These are phyloP conservation scores for Asterella californica DNA, from an alignment of 225 moss, liverwort and hornwort genomes.

Conservation along the genomic window DNA sequence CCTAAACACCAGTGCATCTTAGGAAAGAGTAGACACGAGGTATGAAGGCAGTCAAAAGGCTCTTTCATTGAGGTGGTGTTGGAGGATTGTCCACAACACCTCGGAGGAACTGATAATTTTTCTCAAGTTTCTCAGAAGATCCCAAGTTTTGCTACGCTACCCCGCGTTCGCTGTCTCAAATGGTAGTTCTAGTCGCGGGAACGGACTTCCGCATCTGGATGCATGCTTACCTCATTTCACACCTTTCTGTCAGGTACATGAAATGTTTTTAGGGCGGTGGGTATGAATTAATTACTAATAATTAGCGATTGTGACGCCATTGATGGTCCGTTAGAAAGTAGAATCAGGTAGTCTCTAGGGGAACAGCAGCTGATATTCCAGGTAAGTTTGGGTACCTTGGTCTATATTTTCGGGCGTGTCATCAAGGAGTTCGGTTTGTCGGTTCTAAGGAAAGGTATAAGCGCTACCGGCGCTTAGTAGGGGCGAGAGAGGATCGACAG, in stretches of 20 bases:
- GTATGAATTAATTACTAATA: background rate
- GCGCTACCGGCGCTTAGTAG: background rate
- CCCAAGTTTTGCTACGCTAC: constrained; percentile 43
- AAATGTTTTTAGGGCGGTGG: background rate
- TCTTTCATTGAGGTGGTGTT: constrained; percentile 29
- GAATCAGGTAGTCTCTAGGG: too few relatives aligned
- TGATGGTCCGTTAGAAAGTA: background rate
- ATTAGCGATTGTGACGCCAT: background rate
- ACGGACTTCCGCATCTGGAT: background rate
- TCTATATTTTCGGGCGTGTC: background rate
- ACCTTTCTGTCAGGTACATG: background rate
- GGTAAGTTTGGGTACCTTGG: background rate
- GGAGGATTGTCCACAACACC: constrained; percentile 40
- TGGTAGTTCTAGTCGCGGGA: background rate
- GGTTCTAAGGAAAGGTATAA: background rate
- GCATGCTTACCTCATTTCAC: background rate
- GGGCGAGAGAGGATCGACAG: background rate
- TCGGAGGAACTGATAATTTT: constrained; percentile 44
- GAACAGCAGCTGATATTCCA: too few relatives aligned
- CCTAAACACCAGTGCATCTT: constrained; percentile 25
- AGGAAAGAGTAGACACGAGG: constrained; percentile 30
- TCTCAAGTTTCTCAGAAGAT: constrained; percentile 45
- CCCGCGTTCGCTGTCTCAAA: background rate
- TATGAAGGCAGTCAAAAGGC: constrained; percentile 40
- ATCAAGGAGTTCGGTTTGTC: background rate